phyloP scores from a whole-genome alignment of 139 green algal genomes.

The Chlamydomonas sphaeroides region DNA sequence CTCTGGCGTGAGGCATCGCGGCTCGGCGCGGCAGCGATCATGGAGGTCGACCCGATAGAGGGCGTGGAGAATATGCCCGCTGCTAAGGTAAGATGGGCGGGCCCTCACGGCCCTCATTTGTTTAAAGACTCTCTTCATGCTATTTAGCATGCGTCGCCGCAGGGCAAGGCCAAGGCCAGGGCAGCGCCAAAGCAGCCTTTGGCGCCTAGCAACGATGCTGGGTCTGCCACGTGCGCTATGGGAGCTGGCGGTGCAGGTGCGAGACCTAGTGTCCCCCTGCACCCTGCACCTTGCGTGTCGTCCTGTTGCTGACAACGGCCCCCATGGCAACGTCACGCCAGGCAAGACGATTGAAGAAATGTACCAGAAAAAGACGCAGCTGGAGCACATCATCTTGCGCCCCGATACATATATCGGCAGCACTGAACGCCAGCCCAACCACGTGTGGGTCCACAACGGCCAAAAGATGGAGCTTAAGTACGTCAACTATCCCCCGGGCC shows the following conservation, averaged over 20 bases:
- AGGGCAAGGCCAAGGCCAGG: slow-evolving; percentile 34
- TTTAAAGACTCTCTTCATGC: no score
- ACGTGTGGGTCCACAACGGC: slow-evolving; percentile 94
- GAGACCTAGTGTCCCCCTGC: no score
- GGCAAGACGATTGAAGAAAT: slow-evolving; percentile 93
- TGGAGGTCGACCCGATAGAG: slow-evolving; percentile 18
- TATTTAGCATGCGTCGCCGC: no score
- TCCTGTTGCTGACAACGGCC: no score
- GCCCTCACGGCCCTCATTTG: no score
- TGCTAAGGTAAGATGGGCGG: neutral
- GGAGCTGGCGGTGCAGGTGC: no score
- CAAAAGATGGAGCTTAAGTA: slow-evolving; percentile 48
- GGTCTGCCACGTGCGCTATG: no score
- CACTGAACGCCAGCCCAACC: slow-evolving; percentile 88
- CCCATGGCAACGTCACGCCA: no score
- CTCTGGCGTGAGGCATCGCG: no score
- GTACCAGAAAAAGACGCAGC: slow-evolving; percentile 98
- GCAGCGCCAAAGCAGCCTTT: slow-evolving; percentile 22
- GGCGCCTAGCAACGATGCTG: slow-evolving; percentile 18
- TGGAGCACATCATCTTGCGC: slow-evolving; percentile 98
- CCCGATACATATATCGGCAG: slow-evolving; percentile 98
- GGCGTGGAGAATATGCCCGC: slow-evolving; percentile 6
- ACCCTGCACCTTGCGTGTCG: no score
- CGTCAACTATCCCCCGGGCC: slow-evolving; percentile 88
- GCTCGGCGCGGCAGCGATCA: neutral